A percentile compares a stretch with the other conserved stretches of the same genome.
These are phyloP conservation scores for Xylaria digitata DNA, from an alignment of 2,329 filamentous ascomycete species.

Conservation along the genomic window DNA sequence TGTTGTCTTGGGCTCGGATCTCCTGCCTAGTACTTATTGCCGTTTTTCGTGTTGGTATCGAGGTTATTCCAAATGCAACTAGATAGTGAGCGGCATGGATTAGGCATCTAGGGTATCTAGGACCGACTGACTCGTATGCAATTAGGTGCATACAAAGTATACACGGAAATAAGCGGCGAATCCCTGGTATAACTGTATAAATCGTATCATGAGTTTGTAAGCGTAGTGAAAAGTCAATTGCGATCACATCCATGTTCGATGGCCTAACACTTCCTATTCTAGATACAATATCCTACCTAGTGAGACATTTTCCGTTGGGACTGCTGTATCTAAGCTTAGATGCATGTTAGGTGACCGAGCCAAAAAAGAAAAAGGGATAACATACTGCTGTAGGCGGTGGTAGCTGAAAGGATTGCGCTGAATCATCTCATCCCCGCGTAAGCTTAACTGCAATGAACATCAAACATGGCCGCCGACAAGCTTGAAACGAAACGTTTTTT, in stretches of 20 bases:
- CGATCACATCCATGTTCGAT: background rate
- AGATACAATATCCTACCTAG: background rate
- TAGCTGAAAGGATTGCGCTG: slow-evolving; percentile 5
- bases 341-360: background rate
- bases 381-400: background rate
- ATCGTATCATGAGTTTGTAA: slow-evolving; percentile 4
- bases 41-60: too few relatives aligned
- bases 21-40: slow-evolving; percentile 11
- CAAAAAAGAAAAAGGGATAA: background rate
- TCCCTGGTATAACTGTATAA: background rate
- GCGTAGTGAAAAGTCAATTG: background rate
- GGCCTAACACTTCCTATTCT: too few relatives aligned
- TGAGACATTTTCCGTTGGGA: background rate
- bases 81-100: background rate
- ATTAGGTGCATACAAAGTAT: background rate
- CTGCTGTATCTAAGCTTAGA: too few relatives aligned
- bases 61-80: slow-evolving; percentile 28
- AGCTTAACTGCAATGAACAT: slow-evolving; percentile 25
- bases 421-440: slow-evolving; percentile 25
- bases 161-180: background rate
- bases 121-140: background rate
- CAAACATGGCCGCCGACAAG: slow-evolving; percentile 36
- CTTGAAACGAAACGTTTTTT: slow-evolving; percentile 42
- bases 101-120: too few relatives aligned
- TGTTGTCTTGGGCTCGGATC: slow-evolving; percentile 13